Evolutionary conservation across 306 rosid genomes (phyloP), one percentile per base, ranked within the genome.

Genomic region (barrel medic (Medicago truncatula)): DNA sequence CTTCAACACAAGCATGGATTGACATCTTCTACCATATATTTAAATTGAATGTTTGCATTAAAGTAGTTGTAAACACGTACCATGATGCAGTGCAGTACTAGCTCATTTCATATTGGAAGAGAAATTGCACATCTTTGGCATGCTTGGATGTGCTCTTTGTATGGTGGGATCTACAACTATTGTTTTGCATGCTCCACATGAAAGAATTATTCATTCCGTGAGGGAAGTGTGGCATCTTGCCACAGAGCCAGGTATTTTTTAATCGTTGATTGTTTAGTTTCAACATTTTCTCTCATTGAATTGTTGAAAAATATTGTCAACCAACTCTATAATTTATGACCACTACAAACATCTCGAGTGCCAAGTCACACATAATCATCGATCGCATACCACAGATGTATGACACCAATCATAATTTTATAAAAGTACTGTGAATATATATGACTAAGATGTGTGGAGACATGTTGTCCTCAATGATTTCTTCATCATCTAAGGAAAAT

Each of bases 171-270:
- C 97, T 12, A 75, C 78, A 39, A 90, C 69, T 69, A 95, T 95
- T 75, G 97, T 95, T 59, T 82, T 95, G 64, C 93, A 95, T 81
- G 99, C 99, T 54, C 99, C 97, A 0, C 97, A 86, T 73, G 99
- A 95, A 81, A 88, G 79, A 73, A 71, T 1, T 15, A 88, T 92
- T 67, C 80, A 81, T n/a, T 95, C 99, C 11, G 99, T 95, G 39
- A 95, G 83, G 85, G 91, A 95, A 86, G 93, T 95, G 15, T 95
- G 99, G 99, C 61, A 81, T 3, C 96, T 89, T 77, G 99, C 97
- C 34, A 95, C 90, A 14, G 92, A 90, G 81, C 93, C 96, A 70
- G 97, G 99, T 92, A 79, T 25, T 25, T 25, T 71, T 62, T n/a
- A 52, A 74, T 38, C 23, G 47, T 77, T 50, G 31, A 21, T 64